Evolutionary conservation across 1,284 basidiomycete species (phyloP).

Genomic region (Anthracocystis walkeri): DNA sequence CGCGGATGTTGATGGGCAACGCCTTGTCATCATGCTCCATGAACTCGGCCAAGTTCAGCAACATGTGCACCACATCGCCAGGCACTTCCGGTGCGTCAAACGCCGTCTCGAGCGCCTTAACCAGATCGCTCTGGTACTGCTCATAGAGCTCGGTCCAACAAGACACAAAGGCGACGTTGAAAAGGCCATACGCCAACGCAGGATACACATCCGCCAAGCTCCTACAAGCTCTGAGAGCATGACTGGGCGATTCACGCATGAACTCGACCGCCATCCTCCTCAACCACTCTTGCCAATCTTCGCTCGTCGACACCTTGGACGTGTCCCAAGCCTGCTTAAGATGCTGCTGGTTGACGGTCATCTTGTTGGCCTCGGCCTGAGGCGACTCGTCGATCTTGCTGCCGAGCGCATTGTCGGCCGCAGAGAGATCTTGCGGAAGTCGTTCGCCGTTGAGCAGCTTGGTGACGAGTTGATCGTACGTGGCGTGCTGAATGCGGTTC

Average conservation of each 20-base stretch:
- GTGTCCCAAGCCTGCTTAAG: conserved; percentile 97
- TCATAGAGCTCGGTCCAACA: conserved; percentile 98
- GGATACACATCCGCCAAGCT: conserved; percentile 91
- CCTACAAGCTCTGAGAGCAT: conserved; percentile 95
- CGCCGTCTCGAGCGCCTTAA: conserved; percentile 88
- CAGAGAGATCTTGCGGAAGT: conserved; percentile 76
- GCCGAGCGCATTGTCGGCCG: conserved; percentile 47
- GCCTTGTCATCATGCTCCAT: conserved; percentile 99
- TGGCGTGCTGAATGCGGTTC: conserved; percentile 83
- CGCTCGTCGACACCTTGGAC: conserved; percentile 79
- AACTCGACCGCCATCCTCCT: conserved; percentile 92
- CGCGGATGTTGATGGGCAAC: conserved; percentile 91
- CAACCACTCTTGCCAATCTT: conserved; percentile 98
- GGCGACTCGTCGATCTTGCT: conserved; percentile 70
- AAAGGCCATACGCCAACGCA: conserved; percentile 91
- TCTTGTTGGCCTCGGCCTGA: conserved; percentile 76
- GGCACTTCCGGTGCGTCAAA: conserved; percentile 85
- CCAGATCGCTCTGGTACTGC: conserved; percentile 73
- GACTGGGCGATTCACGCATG: conserved; percentile 97
- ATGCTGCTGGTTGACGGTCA: conserved; percentile 96
- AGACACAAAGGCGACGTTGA: conserved; percentile 98
- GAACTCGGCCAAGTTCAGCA: conserved; percentile 97
- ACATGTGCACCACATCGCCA: conserved; percentile 89
- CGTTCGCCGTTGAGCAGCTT: conserved; percentile 93
- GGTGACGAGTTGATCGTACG: conserved; percentile 87